A percentile compares a stretch with the other conserved stretches of the same genome.
phyloP scores from a whole-genome alignment of 495 filamentous ascomycete species.

The Aspergillus ellipticus region DNA sequence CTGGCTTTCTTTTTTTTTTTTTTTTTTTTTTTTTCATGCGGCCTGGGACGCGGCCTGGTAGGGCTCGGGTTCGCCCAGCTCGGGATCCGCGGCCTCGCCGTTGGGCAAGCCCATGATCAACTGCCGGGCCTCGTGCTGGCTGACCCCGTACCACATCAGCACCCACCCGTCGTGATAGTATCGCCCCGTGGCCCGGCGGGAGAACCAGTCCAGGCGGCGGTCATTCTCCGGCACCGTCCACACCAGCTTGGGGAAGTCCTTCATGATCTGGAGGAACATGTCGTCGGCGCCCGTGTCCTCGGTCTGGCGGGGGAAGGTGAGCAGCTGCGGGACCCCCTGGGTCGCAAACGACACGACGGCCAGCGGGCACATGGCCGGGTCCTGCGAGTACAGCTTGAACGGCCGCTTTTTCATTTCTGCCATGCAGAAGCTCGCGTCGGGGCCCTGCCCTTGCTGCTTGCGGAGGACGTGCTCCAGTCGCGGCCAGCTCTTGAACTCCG shows the following conservation, averaged over 20 bases:
- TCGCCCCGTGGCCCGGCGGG: constrained; percentile 92
- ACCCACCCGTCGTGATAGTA: constrained; percentile 79
- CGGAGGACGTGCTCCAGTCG: constrained; percentile 72
- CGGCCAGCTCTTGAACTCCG: constrained; percentile 73
- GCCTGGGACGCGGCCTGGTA: too few relatives aligned
- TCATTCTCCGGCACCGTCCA: constrained; percentile 96
- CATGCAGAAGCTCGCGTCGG: constrained; percentile 84
- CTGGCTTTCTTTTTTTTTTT: too few relatives aligned
- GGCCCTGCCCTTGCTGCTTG: constrained; percentile 33
- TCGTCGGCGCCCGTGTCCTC: constrained; percentile 96
- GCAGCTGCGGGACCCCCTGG: constrained; percentile 65
- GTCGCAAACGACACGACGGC: constrained; percentile 82
- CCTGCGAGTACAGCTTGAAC: constrained; percentile 94
- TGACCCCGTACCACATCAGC: constrained; percentile 94
- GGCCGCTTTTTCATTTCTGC: constrained; percentile 69
- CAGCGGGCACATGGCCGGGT: constrained; percentile 79
- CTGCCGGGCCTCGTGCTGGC: constrained; percentile 76
- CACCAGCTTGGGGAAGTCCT: constrained; percentile 83
- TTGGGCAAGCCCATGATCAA: constrained; percentile 83
- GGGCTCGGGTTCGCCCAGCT: not conserved
- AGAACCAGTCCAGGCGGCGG: constrained; percentile 98
- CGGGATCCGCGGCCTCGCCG: not conserved
- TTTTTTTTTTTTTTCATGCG: too few relatives aligned
- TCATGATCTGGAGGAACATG: constrained; percentile 86
- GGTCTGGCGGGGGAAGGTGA: constrained; percentile 91